A percentile compares a stretch with the other conserved stretches of the same genome.
Conservation (phyloP, 2,329 filamentous ascomycete species). For the Colletotrichum sidae region DNA sequence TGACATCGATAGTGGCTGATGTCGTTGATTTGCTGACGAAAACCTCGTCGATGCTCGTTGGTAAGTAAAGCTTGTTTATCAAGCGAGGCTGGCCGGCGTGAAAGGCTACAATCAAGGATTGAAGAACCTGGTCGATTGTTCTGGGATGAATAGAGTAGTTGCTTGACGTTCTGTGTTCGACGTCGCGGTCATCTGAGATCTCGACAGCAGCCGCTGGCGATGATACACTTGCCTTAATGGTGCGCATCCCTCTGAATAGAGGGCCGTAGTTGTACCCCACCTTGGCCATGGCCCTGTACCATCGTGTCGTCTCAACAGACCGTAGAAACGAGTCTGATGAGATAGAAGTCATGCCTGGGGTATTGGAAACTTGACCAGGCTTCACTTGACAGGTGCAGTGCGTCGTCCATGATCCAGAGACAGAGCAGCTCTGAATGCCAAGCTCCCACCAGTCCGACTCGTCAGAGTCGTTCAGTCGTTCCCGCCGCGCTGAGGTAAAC, state of each 20-base stretch:
- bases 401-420: neutral
- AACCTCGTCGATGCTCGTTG: constrained; percentile 7
- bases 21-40: neutral
- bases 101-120: constrained; percentile 10
- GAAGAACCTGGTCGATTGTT: constrained; percentile 18
- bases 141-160: neutral
- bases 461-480: neutral
- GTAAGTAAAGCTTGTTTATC: constrained; percentile 5
- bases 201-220: neutral
- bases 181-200: neutral
- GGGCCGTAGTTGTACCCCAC: constrained; percentile 27
- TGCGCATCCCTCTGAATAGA: constrained; percentile 6
- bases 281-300: constrained; percentile 15
- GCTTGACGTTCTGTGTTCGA: neutral
- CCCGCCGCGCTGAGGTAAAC: neutral
- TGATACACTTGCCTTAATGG: constrained; percentile 1
- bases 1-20: accelerated
- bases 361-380: neutral
- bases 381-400: constrained; percentile 6
- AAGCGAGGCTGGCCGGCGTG: constrained; percentile 7
- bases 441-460: constrained; percentile 20
- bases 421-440: constrained; percentile 9
- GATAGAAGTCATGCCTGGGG: neutral
- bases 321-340: neutral
- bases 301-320: neutral